These are phyloP conservation scores for Neurospora sp. DNA, from an alignment of 495 filamentous ascomycete species.

Conservation along the genomic window DNA sequence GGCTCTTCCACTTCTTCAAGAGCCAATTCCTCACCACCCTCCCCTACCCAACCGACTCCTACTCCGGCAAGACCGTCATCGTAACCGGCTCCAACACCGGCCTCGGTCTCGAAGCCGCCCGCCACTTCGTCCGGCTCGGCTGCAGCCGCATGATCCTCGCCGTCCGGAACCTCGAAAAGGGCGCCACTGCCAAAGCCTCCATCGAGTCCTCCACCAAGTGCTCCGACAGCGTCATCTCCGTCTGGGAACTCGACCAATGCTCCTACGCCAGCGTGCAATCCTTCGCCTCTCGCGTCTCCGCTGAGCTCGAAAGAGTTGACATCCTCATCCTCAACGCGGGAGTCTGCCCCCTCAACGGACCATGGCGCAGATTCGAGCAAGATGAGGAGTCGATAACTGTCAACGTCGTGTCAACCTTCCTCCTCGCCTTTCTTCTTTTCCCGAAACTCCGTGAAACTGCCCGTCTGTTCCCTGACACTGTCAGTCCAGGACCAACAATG, in stretches of 20 bases:
- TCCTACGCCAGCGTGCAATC: constrained; percentile 15
- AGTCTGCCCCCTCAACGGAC: constrained; percentile 4
- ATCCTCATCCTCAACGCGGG: constrained; percentile 38
- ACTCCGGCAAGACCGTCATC: constrained; percentile 32
- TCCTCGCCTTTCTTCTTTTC: constrained; percentile 37
- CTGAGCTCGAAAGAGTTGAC: constrained; percentile 28
- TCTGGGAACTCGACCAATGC: constrained; percentile 42
- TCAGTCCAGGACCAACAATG: constrained; percentile 15
- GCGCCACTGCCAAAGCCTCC: constrained; percentile 30
- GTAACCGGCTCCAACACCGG: constrained; percentile 46
- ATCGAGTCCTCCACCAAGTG: constrained; percentile 29
- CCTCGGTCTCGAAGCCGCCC: constrained; percentile 41
- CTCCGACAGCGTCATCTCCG: constrained; percentile 36
- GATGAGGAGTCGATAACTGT: constrained; percentile 40
- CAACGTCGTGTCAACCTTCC: constrained; percentile 40
- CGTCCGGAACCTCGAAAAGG: constrained; percentile 29
- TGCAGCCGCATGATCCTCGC: constrained; percentile 37
- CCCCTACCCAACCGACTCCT: constrained; percentile 4
- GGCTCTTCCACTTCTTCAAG: neutral
- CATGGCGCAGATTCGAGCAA: constrained; percentile 18
- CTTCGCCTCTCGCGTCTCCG: constrained; percentile 15
- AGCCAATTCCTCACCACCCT: constrained; percentile 4
- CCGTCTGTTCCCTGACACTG: neutral
- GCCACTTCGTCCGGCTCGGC: constrained; percentile 32
- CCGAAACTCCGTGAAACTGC: constrained; percentile 25